Evolutionary conservation across 352 stramenopile genomes (phyloP).

Genomic region (Phytopythium helicoides): DNA sequence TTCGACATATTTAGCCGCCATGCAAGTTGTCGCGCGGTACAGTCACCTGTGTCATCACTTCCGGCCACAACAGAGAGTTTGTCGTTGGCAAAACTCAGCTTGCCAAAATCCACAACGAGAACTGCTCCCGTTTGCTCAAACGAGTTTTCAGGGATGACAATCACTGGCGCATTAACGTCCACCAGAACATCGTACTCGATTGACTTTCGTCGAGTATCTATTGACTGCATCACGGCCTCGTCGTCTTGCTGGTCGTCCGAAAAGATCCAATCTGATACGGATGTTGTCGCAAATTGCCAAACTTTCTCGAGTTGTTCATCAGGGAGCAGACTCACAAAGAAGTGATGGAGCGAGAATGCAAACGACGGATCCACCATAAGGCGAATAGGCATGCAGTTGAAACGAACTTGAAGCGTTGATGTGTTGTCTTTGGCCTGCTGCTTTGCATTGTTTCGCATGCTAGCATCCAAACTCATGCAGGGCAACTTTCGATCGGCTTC

Average conservation of each 20-base stretch:
- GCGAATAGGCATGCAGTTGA: conserved; percentile 59
- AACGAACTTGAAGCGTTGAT: conserved; percentile 32
- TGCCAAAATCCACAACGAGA: conserved; percentile 70
- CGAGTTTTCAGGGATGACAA: conserved; percentile 64
- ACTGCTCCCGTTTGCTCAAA: conserved; percentile 32
- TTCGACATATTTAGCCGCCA: conserved; percentile 64
- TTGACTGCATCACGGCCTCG: conserved; percentile 33
- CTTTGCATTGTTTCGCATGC: conserved; percentile 14
- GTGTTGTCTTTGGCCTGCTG: conserved; percentile 1
- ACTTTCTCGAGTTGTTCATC: conserved; percentile 72
- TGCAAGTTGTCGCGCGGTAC: conserved; percentile 29
- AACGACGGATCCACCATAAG: conserved; percentile 75
- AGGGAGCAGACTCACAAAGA: conserved; percentile 66
- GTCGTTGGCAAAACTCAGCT: conserved; percentile 44
- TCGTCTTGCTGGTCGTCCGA: conserved; percentile 55
- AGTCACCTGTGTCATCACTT: background rate
- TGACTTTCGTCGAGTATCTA: conserved; percentile 14
- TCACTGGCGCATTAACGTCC: conserved; percentile 70
- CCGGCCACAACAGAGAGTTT: conserved; percentile 2
- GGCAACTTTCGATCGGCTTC: conserved; percentile 14
- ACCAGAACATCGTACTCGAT: conserved; percentile 64
- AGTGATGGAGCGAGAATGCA: conserved; percentile 59
- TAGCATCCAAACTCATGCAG: conserved; percentile 54
- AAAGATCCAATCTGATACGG: conserved; percentile 81
- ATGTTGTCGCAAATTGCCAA: conserved; percentile 81